phyloP scores from a whole-genome alignment of 352 stramenopile species.

The Globisporangium acanthophoron region DNA sequence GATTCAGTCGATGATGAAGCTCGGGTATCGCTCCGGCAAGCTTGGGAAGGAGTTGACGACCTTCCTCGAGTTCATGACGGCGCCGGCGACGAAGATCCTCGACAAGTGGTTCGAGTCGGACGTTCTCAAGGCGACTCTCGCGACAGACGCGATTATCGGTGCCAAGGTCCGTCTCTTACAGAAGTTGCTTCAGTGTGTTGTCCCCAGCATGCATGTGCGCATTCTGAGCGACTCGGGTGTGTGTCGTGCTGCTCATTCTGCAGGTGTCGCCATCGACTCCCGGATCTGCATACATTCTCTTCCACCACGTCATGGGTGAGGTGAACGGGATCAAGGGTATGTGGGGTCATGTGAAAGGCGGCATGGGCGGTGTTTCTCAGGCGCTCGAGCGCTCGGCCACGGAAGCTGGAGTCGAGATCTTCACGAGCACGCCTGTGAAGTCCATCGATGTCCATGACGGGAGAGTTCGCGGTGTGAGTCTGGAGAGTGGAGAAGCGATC shows the following conservation, averaged over 20 bases:
- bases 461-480: slow-evolving; percentile 49
- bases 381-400: slow-evolving; percentile 56
- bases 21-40: slow-evolving; percentile 59
- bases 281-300: slow-evolving; percentile 87
- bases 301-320: slow-evolving; percentile 92
- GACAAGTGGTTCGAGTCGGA: slow-evolving; percentile 91
- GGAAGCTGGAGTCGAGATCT: slow-evolving; percentile 63
- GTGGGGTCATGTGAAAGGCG: slow-evolving; percentile 88
- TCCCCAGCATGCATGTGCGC: neutral
- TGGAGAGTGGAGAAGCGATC: slow-evolving; percentile 48
- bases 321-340: slow-evolving; percentile 83
- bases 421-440: slow-evolving; percentile 57
- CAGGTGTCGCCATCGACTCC: slow-evolving; percentile 77
- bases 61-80: slow-evolving; percentile 88
- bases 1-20: slow-evolving; percentile 53
- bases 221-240: neutral
- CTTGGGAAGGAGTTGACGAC: slow-evolving; percentile 70
- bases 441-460: slow-evolving; percentile 51
- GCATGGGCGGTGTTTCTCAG: slow-evolving; percentile 82
- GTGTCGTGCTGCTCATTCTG: neutral
- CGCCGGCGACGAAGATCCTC: slow-evolving; percentile 80
- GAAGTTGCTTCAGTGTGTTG: neutral
- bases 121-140: slow-evolving; percentile 86
- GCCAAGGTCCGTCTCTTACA: slow-evolving; percentile 43
- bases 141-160: slow-evolving; percentile 90